Percentiles rank a stretch among this genome's conserved stretches.
phyloP scores from a whole-genome alignment of 306 rosid species.

The Castanopsis chinensis region DNA sequence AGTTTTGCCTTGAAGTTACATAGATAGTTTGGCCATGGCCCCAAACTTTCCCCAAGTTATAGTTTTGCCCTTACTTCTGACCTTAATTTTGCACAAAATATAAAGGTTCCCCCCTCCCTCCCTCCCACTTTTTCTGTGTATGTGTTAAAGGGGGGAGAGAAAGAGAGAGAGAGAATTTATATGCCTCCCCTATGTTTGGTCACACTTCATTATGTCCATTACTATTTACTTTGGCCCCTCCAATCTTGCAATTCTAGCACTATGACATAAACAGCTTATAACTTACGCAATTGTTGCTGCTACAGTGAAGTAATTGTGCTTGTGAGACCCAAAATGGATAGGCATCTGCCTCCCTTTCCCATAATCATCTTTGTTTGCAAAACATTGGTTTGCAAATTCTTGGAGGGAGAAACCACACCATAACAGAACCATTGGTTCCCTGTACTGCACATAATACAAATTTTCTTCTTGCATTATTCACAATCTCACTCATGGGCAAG shows the following conservation, averaged over 20 bases:
- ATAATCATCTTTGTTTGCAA: constrained; percentile 67
- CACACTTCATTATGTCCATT: not conserved
- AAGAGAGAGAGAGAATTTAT: too few relatives aligned
- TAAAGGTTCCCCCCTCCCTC: not conserved
- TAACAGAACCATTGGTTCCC: constrained; percentile 76
- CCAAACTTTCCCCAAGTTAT: not conserved
- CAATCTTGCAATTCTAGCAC: not conserved
- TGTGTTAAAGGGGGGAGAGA: too few relatives aligned
- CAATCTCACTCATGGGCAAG: not conserved
- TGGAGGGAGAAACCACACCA: constrained; percentile 90
- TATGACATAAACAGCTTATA: not conserved
- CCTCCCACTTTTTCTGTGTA: not conserved
- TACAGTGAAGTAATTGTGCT: constrained; percentile 73
- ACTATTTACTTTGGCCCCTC: not conserved
- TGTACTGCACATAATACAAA: constrained; percentile 54
- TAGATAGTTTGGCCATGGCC: not conserved
- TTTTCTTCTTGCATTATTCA: constrained; percentile 15
- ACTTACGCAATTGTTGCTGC: constrained; percentile 85
- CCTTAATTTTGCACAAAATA: not conserved
- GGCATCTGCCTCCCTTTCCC: constrained; percentile 98
- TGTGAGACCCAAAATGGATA: constrained; percentile 75
- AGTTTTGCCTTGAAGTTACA: not conserved
- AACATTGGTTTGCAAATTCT: constrained; percentile 86
- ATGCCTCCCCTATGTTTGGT: not conserved
- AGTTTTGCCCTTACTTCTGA: not conserved